Percentiles rank a stretch among this genome's conserved stretches.
These are phyloP conservation scores for Quercus suber DNA, from an alignment of 306 rosid genomes.

Conservation along the genomic window DNA sequence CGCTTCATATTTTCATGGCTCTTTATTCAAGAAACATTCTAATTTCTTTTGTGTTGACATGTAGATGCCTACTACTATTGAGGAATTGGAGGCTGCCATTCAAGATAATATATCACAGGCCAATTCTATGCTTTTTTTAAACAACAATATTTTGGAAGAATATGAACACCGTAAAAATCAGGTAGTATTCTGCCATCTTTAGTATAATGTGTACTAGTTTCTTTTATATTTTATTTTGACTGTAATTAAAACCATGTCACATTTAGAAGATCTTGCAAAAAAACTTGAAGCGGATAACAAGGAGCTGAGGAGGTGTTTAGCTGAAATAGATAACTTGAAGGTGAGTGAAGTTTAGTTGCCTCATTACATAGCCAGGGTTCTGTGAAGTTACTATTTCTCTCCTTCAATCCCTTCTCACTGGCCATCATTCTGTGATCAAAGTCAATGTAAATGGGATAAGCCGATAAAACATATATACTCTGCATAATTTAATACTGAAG, in stretches of 20 bases:
- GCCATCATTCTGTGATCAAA: background rate
- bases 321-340: constrained; percentile 67
- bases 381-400: constrained; percentile 3
- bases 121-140: constrained; percentile 70
- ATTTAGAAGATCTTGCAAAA: constrained; percentile 58
- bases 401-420: background rate
- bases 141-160: constrained; percentile 72
- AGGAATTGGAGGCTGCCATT: constrained; percentile 82
- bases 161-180: constrained; percentile 64
- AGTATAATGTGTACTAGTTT: background rate
- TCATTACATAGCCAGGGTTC: constrained; percentile 2
- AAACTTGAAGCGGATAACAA: constrained; percentile 66
- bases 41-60: constrained; percentile 10
- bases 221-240: background rate
- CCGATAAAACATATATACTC: background rate
- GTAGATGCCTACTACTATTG: constrained; percentile 80
- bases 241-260: constrained; percentile 22
- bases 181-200: constrained; percentile 32
- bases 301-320: constrained; percentile 43
- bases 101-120: constrained; percentile 66
- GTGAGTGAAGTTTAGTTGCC: constrained; percentile 35
- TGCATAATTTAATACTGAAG: background rate
- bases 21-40: constrained; percentile 1
- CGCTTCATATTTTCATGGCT: background rate
- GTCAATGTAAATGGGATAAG: background rate